Evolutionary conservation across 1,284 basidiomycete species (phyloP), one percentile per base, ranked within the genome.

Genomic region (Quambalaria eucalypti): DNA sequence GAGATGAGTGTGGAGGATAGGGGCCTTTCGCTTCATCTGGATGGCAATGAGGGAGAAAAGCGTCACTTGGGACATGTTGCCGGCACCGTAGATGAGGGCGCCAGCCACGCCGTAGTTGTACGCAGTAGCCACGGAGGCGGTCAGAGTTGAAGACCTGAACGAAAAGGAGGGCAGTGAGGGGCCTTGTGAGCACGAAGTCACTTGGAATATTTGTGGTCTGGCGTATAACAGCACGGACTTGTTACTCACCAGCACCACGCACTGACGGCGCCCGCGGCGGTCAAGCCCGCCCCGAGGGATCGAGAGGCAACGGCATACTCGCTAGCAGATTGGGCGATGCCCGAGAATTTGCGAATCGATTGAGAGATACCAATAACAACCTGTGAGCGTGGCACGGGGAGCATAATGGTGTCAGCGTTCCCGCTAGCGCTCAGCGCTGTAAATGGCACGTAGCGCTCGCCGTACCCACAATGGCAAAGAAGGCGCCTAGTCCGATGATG

Each of bases 101-200:
- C 69, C 69, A 5, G 68, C 68, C 2, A 70, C 59, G 39, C 69
- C 69, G 40, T 70, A 68, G 39, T 68, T 64, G 61, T 71, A 71
- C 1, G 69, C 68, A 6, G 66, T 67, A 0, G 61, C 60, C 6
- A 61, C 61, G 2, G 62, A 63, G 2, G 66, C 66, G 6, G 70
- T 57, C 2, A 72, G 59, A 3, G 69, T 66, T 0, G 61, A 62
- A 8, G 65, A 65, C 67, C 67, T n/a, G n/a, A n/a, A 69, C 1
- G 58, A n/a, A n/a, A n/a, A n/a, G n/a, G n/a, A n/a, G n/a, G n/a
- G n/a, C n/a, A n/a, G n/a, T n/a, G n/a, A n/a, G n/a, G n/a, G n/a
- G n/a, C n/a, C n/a, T n/a, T n/a, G n/a, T n/a, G n/a, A n/a, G n/a
- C n/a, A n/a, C n/a, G n/a, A n/a, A n/a, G n/a, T n/a, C n/a, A n/a